Evolutionary conservation across 2,329 filamentous ascomycete species (phyloP), one percentile per base, ranked within the genome.

Genomic region (Pseudodiploospora longispora): DNA sequence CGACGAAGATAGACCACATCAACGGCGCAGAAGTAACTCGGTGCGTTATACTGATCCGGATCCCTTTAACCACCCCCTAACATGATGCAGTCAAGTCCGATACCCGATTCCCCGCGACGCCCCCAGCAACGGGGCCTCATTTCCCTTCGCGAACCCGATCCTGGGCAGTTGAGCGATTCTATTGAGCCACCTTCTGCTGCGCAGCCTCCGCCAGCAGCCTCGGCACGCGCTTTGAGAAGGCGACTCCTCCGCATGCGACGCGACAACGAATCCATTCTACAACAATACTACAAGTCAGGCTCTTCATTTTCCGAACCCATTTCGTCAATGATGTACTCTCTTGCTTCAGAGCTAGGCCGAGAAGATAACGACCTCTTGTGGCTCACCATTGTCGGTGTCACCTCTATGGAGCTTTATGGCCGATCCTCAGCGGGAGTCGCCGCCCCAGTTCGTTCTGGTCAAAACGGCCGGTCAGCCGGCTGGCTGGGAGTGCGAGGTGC

Each of bases 291-390:
- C 67, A 77, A 81, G 29, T 76, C 87, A 30, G 93, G 93, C 35
- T 83, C 87, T 3, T 95, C 89, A 2, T 96, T 95, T 59, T 91
- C 91, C 0, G 93, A 98, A 60, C 93, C 93, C 1, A 87, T 97
- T 44, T 93, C 90, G 0, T 95, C 90, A 1, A 83, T 97, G 68
- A 79, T 96, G 59, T 98, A 97, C 64, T 94, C 89, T 1, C 74
- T 98, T 10, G 93, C 91, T 1, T 95, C 90, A 1, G 93, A 97
- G 59, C 78, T 98, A 6, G 93, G 93, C 50, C 85, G 90, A 42
- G 93, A 97, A 71, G 91, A 97, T 63, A 98, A 97, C 56, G 90
- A 98, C 56, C 73, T 97, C 27, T 74, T 98, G 10, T 98, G 93
- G 93, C 76, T 95, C 47, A 82, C 89, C 5, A 95, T 97, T 57